Percentiles rank a stretch among this genome's conserved stretches.
These are phyloP conservation scores for Trametes meyenii DNA, from an alignment of 768 basidiomycete species.

Conservation along the genomic window DNA sequence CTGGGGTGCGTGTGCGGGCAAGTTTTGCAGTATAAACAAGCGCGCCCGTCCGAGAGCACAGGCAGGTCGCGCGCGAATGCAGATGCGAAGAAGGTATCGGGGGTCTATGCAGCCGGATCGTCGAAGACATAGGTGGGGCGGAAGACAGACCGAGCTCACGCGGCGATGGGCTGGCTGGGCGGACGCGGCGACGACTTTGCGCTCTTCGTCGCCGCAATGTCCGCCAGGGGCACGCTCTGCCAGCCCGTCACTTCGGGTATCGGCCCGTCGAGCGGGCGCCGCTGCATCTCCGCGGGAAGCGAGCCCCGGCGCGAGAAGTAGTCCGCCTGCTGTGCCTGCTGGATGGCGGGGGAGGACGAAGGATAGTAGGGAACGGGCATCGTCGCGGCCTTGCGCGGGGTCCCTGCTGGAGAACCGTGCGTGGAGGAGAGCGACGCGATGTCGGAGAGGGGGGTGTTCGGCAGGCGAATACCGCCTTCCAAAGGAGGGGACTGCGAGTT, in stretches of 20 bases:
- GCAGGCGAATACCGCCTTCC: conserved; percentile 71
- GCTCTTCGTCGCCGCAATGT: conserved; percentile 29
- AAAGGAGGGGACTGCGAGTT: conserved; percentile 40
- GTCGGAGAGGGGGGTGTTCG: conserved; percentile 71
- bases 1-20: background rate
- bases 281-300: conserved; percentile 26
- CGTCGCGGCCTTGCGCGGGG: conserved; percentile 35
- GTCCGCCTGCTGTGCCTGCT: conserved; percentile 26
- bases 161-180: conserved; percentile 30
- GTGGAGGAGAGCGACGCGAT: conserved; percentile 52
- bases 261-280: conserved; percentile 20
- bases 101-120: conserved; percentile 15
- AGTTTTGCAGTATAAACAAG: conserved; percentile 24
- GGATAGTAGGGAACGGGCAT: conserved; percentile 32
- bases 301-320: conserved; percentile 33
- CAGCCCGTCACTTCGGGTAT: conserved; percentile 40
- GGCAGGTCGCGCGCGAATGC: conserved; percentile 4
- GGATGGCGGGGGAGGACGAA: conserved; percentile 14
- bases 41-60: conserved; percentile 20
- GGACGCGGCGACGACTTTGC: conserved; percentile 27
- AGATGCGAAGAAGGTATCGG: conserved; percentile 14
- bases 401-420: conserved; percentile 20
- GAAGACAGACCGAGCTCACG: conserved; percentile 18
- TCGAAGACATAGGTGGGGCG: background rate
- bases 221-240: conserved; percentile 37